Conservation (phyloP, 305 asterid species). For the Fraxinus baroniana region DNA sequence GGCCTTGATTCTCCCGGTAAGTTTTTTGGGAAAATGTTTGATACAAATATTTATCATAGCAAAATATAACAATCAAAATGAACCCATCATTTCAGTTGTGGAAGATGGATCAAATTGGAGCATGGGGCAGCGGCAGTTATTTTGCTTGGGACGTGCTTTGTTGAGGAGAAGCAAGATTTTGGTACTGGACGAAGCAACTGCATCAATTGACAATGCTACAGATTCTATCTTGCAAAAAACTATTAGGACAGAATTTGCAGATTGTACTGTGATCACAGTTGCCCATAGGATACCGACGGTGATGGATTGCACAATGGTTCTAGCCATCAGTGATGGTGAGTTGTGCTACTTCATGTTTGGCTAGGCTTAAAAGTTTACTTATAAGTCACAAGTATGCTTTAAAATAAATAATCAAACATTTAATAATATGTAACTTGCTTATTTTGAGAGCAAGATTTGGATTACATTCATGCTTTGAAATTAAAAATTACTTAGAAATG, state of each 20-base stretch:
- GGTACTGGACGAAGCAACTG: constrained; percentile 50
- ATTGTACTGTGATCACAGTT: constrained; percentile 44
- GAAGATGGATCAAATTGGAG: constrained; percentile 9
- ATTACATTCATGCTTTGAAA: neutral
- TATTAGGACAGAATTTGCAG: constrained; percentile 30
- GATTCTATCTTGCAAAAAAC: constrained; percentile 36
- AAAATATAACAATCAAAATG: neutral
- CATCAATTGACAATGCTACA: constrained; percentile 48
- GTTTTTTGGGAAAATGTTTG: neutral
- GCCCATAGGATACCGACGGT: constrained; percentile 51
- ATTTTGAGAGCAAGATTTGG: neutral
- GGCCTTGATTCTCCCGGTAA: neutral
- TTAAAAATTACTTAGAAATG: neutral
- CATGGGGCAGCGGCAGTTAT: constrained; percentile 3
- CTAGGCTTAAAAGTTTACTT: neutral
- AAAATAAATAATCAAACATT: neutral
- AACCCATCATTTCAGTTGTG: neutral
- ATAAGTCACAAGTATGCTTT: neutral
- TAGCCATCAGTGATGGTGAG: constrained; percentile 15
- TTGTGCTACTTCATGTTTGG: neutral
- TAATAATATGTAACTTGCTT: neutral
- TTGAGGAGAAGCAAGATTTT: constrained; percentile 36
- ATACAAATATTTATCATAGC: neutral
- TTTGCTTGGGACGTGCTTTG: constrained; percentile 1
- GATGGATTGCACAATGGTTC: constrained; percentile 44